Conservation (phyloP, 1,139 yeast species). For the Protomyces gravidus region DNA sequence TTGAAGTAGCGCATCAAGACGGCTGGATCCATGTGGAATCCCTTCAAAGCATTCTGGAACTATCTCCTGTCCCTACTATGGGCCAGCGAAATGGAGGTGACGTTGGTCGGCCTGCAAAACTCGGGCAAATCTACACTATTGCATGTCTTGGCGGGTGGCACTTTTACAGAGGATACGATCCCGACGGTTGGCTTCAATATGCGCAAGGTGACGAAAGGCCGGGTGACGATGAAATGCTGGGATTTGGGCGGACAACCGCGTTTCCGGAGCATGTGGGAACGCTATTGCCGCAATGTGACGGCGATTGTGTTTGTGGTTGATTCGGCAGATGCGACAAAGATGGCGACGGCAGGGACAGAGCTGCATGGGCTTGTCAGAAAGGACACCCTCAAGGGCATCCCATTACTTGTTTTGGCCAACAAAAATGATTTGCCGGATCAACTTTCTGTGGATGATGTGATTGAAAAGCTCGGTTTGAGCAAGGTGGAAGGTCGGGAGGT, state of each 20-base stretch:
- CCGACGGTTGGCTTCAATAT: constrained; percentile 46
- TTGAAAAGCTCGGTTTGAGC: constrained; percentile 40
- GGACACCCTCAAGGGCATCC: constrained; percentile 42
- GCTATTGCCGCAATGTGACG: constrained; percentile 44
- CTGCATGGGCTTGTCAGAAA: constrained; percentile 39
- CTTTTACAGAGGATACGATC: constrained; percentile 42
- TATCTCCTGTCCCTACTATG: constrained; percentile 20
- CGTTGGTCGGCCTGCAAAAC: constrained; percentile 44
- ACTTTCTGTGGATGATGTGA: constrained; percentile 40
- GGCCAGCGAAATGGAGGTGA: constrained; percentile 40
- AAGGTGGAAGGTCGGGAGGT: constrained; percentile 41
- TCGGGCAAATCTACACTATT: constrained; percentile 44
- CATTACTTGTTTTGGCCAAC: constrained; percentile 43
- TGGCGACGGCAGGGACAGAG: constrained; percentile 40
- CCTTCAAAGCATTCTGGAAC: constrained; percentile 19
- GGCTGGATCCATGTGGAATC: constrained; percentile 17
- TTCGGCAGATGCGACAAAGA: constrained; percentile 40
- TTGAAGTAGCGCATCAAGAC: too few relatives aligned
- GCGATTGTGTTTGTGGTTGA: constrained; percentile 44
- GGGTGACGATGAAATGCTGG: constrained; percentile 45
- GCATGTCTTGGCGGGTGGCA: constrained; percentile 41
- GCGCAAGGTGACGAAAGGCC: constrained; percentile 43
- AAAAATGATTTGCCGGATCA: constrained; percentile 42
- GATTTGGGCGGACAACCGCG: constrained; percentile 46
- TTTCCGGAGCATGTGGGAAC: constrained; percentile 45